phyloP scores from a whole-genome alignment of 495 filamentous ascomycete species.

The Xylaria nigripes region DNA sequence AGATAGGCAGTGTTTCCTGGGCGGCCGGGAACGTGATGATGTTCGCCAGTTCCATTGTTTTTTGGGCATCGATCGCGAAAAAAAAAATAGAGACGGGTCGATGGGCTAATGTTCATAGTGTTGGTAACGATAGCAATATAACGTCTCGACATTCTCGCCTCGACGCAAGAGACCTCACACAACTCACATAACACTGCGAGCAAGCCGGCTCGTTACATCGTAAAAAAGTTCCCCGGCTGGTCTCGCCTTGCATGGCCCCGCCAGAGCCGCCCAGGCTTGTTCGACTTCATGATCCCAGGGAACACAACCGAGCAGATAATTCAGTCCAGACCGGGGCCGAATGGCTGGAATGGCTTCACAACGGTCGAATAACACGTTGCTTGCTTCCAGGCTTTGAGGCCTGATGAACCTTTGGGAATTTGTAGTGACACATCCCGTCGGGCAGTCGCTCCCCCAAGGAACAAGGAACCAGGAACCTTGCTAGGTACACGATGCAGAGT shows the following conservation, averaged over 20 bases:
- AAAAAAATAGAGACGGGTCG: too few relatives aligned
- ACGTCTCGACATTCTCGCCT: background rate
- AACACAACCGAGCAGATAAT: background rate
- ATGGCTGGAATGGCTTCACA: background rate
- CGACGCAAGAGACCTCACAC: background rate
- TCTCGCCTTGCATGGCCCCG: slow-evolving; percentile 1
- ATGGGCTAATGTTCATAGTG: too few relatives aligned
- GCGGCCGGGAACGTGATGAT: background rate
- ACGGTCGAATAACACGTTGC: background rate
- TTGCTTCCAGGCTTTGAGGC: background rate
- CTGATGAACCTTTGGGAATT: background rate
- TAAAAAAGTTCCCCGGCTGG: background rate
- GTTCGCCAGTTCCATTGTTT: background rate
- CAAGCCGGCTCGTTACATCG: background rate
- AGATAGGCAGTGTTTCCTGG: background rate
- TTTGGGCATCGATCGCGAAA: too few relatives aligned
- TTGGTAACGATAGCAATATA: background rate
- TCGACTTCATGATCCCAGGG: slow-evolving; percentile 9
- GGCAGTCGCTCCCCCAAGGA: slow-evolving; percentile 1
- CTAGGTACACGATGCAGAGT: slow-evolving; percentile 4
- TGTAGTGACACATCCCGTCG: slow-evolving; percentile 1
- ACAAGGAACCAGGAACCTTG: slow-evolving; percentile 1
- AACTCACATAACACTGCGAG: background rate
- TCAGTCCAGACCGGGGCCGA: background rate
- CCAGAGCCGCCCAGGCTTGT: background rate